Evolutionary conservation across 73 alveolate genomes (phyloP), one percentile per base, ranked within the genome.

Genomic region (Blepharisma stoltei): DNA sequence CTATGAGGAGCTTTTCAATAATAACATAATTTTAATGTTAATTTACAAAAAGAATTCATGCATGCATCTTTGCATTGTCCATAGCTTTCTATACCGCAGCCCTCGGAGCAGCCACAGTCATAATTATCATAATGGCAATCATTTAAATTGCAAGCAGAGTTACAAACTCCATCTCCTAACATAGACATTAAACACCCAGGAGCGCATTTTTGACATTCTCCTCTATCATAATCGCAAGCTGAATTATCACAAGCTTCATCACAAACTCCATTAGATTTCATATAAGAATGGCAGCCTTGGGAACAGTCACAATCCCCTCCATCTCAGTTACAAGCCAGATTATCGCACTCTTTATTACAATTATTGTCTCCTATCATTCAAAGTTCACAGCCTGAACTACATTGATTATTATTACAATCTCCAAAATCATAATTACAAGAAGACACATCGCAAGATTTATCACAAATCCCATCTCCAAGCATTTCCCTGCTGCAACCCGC

Each of bases 391-490:
- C 23, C 67, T n/a, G 55, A 5, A 4, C 55, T 18, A 1, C 65
- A 18, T n/a, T 14, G 37, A 14, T 9, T n/a, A 46, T 43, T 9
- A 25, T 53, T 53, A 69, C 79, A 69, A 44, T 69, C 79, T 43
- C 79, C 79, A 44, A 14, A 46, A 25, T 69, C 79, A 53, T 44
- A 69, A 2, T 25, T 38, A 69, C 79, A 69, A 7, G 11, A n/a
- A 11, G n/a, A 25, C 0, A 37, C 0, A 69, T 69, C 5, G 45
- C 79, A 69, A 7, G 71, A 9, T 43, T 69, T n/a, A 5, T 69
- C 76, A 69, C 79, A 69, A 37, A 44, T 44, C 4, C 79, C 79
- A 69, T 69, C 60, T 11, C 79, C 79, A 38, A 69, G 79, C 14
- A 14, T 44, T 69, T 69, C 79, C 1, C 32, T 44, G 5, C 27